These are phyloP conservation scores for Dittrichia graveolens DNA, from an alignment of 129 eudicot genomes.

Conservation along the genomic window DNA sequence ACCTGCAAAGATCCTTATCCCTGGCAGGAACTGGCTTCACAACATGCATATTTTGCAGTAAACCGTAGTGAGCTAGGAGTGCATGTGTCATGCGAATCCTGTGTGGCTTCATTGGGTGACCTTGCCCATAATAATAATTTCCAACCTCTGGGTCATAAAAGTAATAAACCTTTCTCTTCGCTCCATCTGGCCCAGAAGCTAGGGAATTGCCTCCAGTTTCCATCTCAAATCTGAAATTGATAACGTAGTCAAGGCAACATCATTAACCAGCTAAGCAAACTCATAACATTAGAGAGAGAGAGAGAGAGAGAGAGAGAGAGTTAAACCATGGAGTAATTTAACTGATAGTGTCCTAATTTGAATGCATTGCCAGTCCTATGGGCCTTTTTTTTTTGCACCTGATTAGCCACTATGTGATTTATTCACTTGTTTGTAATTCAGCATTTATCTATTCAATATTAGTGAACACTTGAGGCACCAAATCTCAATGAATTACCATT, in stretches of 20 bases:
- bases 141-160: slow-evolving; percentile 91
- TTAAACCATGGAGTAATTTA: too few species aligned
- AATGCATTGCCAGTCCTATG: too few species aligned
- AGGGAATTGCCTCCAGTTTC: slow-evolving; percentile 81
- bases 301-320: too few species aligned
- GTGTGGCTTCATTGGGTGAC: slow-evolving; percentile 99
- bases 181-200: slow-evolving; percentile 82
- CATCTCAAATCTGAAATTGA: slow-evolving; percentile 38
- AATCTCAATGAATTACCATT: too few species aligned
- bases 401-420: too few species aligned
- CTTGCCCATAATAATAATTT: slow-evolving; percentile 88
- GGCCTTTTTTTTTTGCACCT: too few species aligned
- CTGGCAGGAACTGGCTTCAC: slow-evolving; percentile 68
- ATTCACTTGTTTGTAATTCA: too few species aligned
- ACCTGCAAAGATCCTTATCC: slow-evolving; percentile 72
- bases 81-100: slow-evolving; percentile 89
- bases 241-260: not conserved
- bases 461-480: too few species aligned
- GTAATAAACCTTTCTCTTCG: slow-evolving; percentile 76
- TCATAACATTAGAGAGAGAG: not conserved
- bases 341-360: too few species aligned
- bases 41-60: slow-evolving; percentile 70
- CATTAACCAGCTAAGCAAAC: slow-evolving; percentile 16
- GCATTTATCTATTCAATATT: too few species aligned
- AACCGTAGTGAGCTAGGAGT: slow-evolving; percentile 69